Conservation (phyloP, 2,329 filamentous ascomycete species). For the Cryoendolithus antarcticus region DNA sequence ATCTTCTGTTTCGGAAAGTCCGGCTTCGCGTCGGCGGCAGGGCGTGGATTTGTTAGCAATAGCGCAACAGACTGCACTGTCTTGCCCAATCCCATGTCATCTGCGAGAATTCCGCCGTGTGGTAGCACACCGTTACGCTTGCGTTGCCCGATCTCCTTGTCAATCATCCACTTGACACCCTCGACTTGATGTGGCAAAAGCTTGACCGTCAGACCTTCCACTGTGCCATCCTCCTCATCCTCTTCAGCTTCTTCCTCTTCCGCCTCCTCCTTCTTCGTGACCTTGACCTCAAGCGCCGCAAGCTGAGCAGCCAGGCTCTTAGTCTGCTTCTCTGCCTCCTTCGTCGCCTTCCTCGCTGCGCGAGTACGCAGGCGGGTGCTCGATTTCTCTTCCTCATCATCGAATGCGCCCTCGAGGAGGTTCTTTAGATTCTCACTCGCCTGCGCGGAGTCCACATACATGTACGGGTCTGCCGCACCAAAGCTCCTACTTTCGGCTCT, state of each 20-base stretch:
- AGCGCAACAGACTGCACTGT: slow-evolving; percentile 87
- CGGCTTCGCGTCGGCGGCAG: slow-evolving; percentile 32
- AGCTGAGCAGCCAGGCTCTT: slow-evolving; percentile 33
- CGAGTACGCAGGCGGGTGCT: slow-evolving; percentile 33
- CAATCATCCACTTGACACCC: slow-evolving; percentile 88
- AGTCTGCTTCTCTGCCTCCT: slow-evolving; percentile 23
- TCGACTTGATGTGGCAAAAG: slow-evolving; percentile 89
- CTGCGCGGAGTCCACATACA: slow-evolving; percentile 58
- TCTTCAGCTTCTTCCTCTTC: slow-evolving; percentile 34
- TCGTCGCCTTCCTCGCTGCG: slow-evolving; percentile 28
- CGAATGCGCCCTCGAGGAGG: slow-evolving; percentile 68
- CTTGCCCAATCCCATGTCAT: slow-evolving; percentile 96
- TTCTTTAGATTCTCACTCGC: slow-evolving; percentile 69
- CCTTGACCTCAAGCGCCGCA: slow-evolving; percentile 33
- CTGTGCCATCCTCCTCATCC: slow-evolving; percentile 45
- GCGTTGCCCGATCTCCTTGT: slow-evolving; percentile 74
- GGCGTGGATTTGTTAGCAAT: slow-evolving; percentile 68
- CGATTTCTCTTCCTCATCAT: slow-evolving; percentile 52
- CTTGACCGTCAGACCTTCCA: slow-evolving; percentile 77
- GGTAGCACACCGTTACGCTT: slow-evolving; percentile 69
- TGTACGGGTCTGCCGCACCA: slow-evolving; percentile 41
- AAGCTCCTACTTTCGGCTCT: slow-evolving; percentile 36
- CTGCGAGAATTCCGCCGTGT: slow-evolving; percentile 87
- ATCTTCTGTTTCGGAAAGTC: slow-evolving; percentile 52
- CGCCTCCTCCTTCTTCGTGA: slow-evolving; percentile 37